Percentiles rank a stretch among this genome's conserved stretches.
Conservation (phyloP, 345 rosid species). For the Lumnitzera racemosa region DNA sequence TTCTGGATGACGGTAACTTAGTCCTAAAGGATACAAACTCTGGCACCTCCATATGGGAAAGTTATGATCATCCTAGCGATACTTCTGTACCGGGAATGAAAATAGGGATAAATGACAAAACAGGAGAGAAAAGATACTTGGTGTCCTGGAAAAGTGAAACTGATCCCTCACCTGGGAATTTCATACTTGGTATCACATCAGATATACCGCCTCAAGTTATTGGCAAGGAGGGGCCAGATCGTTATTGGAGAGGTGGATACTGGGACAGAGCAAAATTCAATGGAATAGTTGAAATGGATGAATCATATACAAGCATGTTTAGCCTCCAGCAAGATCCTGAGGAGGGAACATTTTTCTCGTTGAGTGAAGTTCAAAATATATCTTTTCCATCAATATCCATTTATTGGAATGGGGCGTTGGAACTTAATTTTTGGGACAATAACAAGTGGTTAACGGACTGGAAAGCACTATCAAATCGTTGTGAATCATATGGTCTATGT, state of each 20-base stretch:
- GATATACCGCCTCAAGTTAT: conserved; percentile 17
- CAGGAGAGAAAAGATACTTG: background rate
- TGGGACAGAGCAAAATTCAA: too few species aligned
- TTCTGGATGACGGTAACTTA: background rate
- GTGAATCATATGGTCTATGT: background rate
- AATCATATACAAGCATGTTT: too few species aligned
- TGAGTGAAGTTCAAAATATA: background rate
- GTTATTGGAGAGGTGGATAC: conserved; percentile 13
- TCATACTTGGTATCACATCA: conserved; percentile 4
- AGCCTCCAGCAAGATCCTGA: too few species aligned
- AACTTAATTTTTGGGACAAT: too few species aligned
- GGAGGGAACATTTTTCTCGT: too few species aligned
- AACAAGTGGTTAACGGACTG: too few species aligned
- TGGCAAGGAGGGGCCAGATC: background rate
- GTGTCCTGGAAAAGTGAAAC: conserved; percentile 1
- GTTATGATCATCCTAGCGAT: conserved; percentile 6
- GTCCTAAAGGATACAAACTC: conserved; percentile 14
- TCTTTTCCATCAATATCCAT: background rate
- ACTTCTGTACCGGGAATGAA: conserved; percentile 6
- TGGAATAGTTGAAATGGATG: too few species aligned
- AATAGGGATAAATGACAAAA: background rate
- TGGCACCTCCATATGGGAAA: conserved; percentile 16
- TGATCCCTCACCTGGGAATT: background rate
- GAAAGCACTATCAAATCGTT: background rate
- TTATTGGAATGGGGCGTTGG: too few species aligned